Percentiles rank a stretch among this genome's conserved stretches.
Conservation (phyloP, 352 stramenopile species). For the Phytopythium mirpurense region DNA sequence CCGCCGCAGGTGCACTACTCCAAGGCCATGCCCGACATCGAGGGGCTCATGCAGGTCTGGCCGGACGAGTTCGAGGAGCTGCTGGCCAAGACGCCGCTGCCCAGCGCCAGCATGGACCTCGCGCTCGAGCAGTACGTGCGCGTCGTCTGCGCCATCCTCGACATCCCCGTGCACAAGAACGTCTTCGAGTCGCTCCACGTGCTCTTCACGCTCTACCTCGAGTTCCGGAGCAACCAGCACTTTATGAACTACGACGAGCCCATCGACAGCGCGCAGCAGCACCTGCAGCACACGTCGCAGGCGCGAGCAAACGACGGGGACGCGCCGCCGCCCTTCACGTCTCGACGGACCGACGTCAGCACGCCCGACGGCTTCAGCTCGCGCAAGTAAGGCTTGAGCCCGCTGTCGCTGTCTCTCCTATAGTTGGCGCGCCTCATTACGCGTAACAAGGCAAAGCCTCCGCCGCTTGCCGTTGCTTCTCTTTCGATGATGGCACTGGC, state of each 20-base stretch:
- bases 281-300: neutral
- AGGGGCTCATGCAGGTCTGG: conserved; percentile 92
- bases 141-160: conserved; percentile 91
- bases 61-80: conserved; percentile 85
- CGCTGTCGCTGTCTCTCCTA: no score
- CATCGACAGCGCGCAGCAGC: conserved; percentile 15
- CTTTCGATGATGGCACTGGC: conserved; percentile 2
- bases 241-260: conserved; percentile 87
- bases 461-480: neutral
- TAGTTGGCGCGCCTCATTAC: no score
- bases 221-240: conserved; percentile 92
- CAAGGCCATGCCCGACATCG: conserved; percentile 93
- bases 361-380: conserved; percentile 31
- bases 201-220: conserved; percentile 92
- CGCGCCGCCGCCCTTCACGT: conserved; percentile 27
- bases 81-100: conserved; percentile 62
- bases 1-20: conserved; percentile 91
- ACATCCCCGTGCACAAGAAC: conserved; percentile 94
- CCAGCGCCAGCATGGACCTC: conserved; percentile 87
- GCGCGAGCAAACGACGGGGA: conserved; percentile 9
- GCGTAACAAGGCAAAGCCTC: no score
- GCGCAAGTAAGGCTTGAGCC: conserved; percentile 22
- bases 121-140: conserved; percentile 91
- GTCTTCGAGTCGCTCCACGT: conserved; percentile 94
- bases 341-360: conserved; percentile 23